Evolutionary conservation across 2,329 filamentous ascomycete genomes (phyloP).

Genomic region (Aspergillus sp.): DNA sequence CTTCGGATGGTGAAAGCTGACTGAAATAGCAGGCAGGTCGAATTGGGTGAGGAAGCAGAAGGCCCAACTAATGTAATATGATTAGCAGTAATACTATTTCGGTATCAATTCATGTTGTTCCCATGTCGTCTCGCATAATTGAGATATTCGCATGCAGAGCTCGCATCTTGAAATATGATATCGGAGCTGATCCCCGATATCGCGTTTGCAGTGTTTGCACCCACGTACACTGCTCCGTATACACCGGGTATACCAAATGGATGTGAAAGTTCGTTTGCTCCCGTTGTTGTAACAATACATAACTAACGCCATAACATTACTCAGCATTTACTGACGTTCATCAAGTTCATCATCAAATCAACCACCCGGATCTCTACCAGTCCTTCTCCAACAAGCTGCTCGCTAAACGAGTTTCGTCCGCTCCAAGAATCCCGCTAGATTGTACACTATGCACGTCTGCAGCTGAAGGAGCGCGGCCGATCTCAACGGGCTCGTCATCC

Average conservation of each 20-base stretch:
- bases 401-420: constrained; percentile 14
- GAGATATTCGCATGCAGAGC: not conserved
- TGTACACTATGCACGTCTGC: constrained; percentile 30
- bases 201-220: constrained; percentile 13
- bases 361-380: constrained; percentile 4
- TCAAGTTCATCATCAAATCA: no score
- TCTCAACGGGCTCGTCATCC: constrained; percentile 27
- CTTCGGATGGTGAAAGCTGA: no score
- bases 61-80: not conserved
- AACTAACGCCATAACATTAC: no score
- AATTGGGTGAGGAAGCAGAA: not conserved
- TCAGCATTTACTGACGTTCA: no score
- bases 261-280: no score
- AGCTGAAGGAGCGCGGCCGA: constrained; percentile 21
- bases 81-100: not conserved
- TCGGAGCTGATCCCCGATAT: constrained; percentile 4
- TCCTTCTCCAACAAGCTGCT: constrained; percentile 15
- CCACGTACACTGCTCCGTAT: no score
- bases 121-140: not conserved
- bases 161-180: not conserved
- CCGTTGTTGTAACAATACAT: no score
- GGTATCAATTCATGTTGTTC: not conserved
- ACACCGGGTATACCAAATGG: no score
- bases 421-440: constrained; percentile 24
- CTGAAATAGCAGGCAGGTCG: no score